Conservation (phyloP, 2,329 filamentous ascomycete genomes). For the Sclerotiophoma versabilis region DNA sequence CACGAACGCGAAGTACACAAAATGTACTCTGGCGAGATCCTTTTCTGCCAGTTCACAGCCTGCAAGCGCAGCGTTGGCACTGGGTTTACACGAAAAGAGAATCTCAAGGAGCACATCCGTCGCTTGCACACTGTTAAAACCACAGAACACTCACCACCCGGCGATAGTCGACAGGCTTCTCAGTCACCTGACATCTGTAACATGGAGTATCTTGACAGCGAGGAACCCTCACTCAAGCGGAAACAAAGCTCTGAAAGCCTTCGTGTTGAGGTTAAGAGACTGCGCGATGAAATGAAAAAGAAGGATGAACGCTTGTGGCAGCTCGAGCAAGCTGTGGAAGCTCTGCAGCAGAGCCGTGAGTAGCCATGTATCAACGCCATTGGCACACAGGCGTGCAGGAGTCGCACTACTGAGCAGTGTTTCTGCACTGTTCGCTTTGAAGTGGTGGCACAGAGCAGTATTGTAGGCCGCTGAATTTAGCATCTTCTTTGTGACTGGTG, state of each 20-base stretch:
- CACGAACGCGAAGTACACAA: constrained; percentile 94
- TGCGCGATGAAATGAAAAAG: constrained; percentile 51
- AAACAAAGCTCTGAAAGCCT: constrained; percentile 48
- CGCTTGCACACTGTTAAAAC: constrained; percentile 71
- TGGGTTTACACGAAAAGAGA: constrained; percentile 92
- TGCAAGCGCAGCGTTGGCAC: constrained; percentile 90
- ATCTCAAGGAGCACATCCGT: constrained; percentile 90
- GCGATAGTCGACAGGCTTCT: constrained; percentile 28
- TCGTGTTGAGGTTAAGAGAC: constrained; percentile 50
- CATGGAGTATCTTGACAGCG: constrained; percentile 34
- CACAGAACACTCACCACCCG: constrained; percentile 28
- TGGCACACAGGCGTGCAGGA: too few species aligned
- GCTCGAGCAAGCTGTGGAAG: constrained; percentile 45
- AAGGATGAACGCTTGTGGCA: constrained; percentile 49
- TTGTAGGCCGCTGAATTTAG: too few species aligned
- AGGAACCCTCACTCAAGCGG: constrained; percentile 40
- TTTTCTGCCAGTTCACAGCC: constrained; percentile 83
- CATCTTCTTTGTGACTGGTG: too few species aligned
- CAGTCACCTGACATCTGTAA: constrained; percentile 36
- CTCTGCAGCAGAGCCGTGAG: constrained; percentile 39
- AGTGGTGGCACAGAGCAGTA: too few species aligned
- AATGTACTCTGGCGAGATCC: constrained; percentile 83
- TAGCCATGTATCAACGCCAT: too few species aligned
- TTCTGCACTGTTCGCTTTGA: too few species aligned
- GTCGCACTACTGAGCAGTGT: too few species aligned